Evolutionary conservation across 2,329 filamentous ascomycete genomes (phyloP), one percentile per base, ranked within the genome.

Genomic region (Curvularia sp.): DNA sequence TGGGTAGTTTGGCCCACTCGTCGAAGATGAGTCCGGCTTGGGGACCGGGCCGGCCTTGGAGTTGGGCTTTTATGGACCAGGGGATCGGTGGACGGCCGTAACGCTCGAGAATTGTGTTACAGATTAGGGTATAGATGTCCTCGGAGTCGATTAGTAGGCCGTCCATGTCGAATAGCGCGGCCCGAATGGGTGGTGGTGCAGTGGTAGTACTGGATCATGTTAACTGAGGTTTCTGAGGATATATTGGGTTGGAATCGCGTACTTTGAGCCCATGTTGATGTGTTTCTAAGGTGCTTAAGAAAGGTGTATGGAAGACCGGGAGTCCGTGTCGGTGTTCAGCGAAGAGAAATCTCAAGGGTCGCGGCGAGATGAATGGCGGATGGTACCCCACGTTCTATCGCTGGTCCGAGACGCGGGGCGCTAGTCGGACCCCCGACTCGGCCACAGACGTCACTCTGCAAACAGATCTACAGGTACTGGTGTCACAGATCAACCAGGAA

Each of bases 161-260:
- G 78, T 99, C 95, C 93, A 98, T 97, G 82, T 99, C 95, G 77
- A 99, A 98, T 65, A 99, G 88, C 78, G 93, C 97, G 67, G 94
- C 95, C 68, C 93, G 86, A 58, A 98, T 84, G 88, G 20, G 91
- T 90, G 77, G 93, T 88, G 74, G 69, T 55, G 68, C 63, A 60
- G 62, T 63, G 13, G 47, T 62, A 13, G 47, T 66, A 43, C 64
- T 64, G 18, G 6, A 10, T 31, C 15, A 42, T 35, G 56, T 56
- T 46, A 55, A 51, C 13, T 57, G 22, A 6, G 10, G 1, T 4
- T 41, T n/a, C 4, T 6, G 22, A 13, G 20, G 5, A 44, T 10
- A 26, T 7, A 9, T 41, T 49, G 18, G 4, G 30, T 15, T 24
- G 15, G 6, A 3, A 22, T 4, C 15, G 41, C 18, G 13, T 64